Conservation (phyloP, 352 stramenopile species). For the Phytophthora quininea region DNA sequence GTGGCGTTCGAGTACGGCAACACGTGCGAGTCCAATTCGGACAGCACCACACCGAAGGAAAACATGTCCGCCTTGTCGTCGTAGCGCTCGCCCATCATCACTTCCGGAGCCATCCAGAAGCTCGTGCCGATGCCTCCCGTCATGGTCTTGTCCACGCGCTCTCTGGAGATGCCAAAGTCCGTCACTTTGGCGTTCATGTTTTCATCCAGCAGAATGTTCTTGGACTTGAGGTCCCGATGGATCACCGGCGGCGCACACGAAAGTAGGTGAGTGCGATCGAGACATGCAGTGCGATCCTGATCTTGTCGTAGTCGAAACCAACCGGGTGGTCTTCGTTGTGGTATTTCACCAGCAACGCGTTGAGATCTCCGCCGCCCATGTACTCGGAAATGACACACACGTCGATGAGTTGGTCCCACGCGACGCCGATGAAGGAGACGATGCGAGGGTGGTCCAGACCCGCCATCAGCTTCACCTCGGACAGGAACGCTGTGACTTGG, state of each 20-base stretch:
- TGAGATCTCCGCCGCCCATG: slow-evolving; percentile 51
- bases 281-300: slow-evolving; percentile 40
- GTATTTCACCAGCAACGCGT: slow-evolving; percentile 34
- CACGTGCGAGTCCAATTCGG: slow-evolving; percentile 41
- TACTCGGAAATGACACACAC: slow-evolving; percentile 58
- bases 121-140: slow-evolving; percentile 47
- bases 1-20: slow-evolving; percentile 35
- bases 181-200: slow-evolving; percentile 40
- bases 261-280: slow-evolving; percentile 45
- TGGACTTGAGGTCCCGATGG: slow-evolving; percentile 50
- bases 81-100: slow-evolving; percentile 48
- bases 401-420: slow-evolving; percentile 46
- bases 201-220: slow-evolving; percentile 44
- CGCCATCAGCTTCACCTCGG: slow-evolving; percentile 42
- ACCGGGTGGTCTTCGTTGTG: slow-evolving; percentile 28
- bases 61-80: slow-evolving; percentile 58
- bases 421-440: slow-evolving; percentile 48
- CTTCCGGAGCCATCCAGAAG: slow-evolving; percentile 53
- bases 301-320: slow-evolving; percentile 35
- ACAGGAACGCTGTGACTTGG: slow-evolving; percentile 38
- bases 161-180: slow-evolving; percentile 43
- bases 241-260: slow-evolving; percentile 41
- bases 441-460: slow-evolving; percentile 45
- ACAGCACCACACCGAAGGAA: slow-evolving; percentile 53
- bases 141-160: slow-evolving; percentile 43